Evolutionary conservation across 1,284 basidiomycete species (phyloP).

Genomic region (Phaffia rhodozyma): DNA sequence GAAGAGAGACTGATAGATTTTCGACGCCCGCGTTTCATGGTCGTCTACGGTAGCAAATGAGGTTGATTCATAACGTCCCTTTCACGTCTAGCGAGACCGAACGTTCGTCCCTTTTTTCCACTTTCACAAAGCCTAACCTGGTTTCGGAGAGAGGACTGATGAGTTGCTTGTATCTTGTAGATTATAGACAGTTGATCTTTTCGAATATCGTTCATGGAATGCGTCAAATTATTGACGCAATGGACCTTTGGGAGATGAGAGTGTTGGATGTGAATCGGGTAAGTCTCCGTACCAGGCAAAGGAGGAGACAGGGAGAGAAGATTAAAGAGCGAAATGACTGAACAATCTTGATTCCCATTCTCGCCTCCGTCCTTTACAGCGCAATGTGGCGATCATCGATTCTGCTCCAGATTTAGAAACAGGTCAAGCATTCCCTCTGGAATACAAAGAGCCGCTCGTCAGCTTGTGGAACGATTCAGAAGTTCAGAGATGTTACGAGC

Average conservation of each 20-base stretch:
- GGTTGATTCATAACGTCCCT: constrained; percentile 65
- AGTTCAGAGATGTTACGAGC: constrained; percentile 57
- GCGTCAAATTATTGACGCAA: constrained; percentile 66
- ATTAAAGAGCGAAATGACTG: not conserved
- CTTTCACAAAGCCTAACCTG: not conserved
- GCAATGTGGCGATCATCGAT: constrained; percentile 49
- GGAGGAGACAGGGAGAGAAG: too few relatives aligned
- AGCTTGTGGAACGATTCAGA: constrained; percentile 65
- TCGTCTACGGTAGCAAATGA: constrained; percentile 56
- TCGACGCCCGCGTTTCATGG: not conserved
- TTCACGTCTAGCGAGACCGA: constrained; percentile 67
- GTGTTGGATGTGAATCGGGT: constrained; percentile 49
- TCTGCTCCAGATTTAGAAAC: constrained; percentile 60
- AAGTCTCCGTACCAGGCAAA: constrained; percentile 1
- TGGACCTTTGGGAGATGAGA: constrained; percentile 73
- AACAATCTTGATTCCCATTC: not conserved
- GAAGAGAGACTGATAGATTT: constrained; percentile 24
- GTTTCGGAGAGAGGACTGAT: not conserved
- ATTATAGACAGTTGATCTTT: constrained; percentile 69
- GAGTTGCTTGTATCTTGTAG: not conserved
- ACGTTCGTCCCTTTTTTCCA: constrained; percentile 22
- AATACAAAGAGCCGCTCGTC: constrained; percentile 54
- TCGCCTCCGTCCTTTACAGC: not conserved
- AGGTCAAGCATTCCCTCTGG: constrained; percentile 59
- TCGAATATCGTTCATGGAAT: constrained; percentile 80